Conservation (phyloP, 1,139 yeast species). For the Yamadazyma diddensiae region DNA sequence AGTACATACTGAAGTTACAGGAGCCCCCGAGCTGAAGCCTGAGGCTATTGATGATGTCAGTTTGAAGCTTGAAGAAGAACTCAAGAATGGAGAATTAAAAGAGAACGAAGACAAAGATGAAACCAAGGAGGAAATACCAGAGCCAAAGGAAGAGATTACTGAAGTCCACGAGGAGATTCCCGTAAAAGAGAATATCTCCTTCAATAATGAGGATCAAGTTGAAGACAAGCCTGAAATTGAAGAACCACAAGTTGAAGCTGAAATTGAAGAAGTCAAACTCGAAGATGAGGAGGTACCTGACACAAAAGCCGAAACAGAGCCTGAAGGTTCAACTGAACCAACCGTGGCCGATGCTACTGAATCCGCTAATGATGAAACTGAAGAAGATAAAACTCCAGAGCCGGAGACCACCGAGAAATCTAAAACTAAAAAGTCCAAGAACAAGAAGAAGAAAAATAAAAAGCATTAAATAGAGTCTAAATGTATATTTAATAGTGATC, state of each 20-base stretch:
- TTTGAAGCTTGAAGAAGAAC: neutral
- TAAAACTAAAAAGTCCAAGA: slow-evolving; percentile 15
- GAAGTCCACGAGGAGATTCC: too few relatives aligned
- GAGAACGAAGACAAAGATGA: neutral
- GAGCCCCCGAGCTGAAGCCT: slow-evolving; percentile 3
- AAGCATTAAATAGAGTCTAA: slow-evolving; percentile 19
- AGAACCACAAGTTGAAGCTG: slow-evolving; percentile 1
- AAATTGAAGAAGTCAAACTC: slow-evolving; percentile 3
- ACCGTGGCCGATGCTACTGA: slow-evolving; percentile 16
- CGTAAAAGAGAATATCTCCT: neutral
- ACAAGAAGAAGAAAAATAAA: slow-evolving; percentile 18
- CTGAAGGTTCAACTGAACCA: slow-evolving; percentile 4
- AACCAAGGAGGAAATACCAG: slow-evolving; percentile 5
- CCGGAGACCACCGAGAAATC: slow-evolving; percentile 1
- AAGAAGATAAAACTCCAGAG: slow-evolving; percentile 6
- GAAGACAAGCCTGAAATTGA: slow-evolving; percentile 5
- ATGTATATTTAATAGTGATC: slow-evolving; percentile 4
- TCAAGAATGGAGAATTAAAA: neutral
- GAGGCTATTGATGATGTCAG: neutral
- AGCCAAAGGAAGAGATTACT: slow-evolving; percentile 6
- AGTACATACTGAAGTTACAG: slow-evolving; percentile 2
- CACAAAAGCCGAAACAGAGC: slow-evolving; percentile 7
- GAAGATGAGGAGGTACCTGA: slow-evolving; percentile 9
- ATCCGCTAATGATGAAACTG: slow-evolving; percentile 12
- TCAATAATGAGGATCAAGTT: slow-evolving; percentile 2